Base-by-base conservation (phyloP, 2,329 filamentous ascomycete species). In the Microdochium bolleyi region DNA sequence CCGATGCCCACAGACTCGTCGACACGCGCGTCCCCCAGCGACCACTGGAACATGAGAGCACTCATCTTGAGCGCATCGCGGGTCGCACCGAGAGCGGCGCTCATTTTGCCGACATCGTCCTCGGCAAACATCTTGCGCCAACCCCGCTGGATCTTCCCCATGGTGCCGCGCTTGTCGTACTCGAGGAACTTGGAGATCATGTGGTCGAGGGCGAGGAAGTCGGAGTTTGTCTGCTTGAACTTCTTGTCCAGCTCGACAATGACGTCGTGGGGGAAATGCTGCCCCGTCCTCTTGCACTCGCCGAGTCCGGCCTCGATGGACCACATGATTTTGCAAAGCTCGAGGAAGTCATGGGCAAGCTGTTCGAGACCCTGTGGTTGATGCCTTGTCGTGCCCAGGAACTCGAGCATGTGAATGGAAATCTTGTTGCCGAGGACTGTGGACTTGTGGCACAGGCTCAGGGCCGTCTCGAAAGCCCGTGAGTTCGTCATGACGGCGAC, bases 281-380 rank as follows among this genome's bases (percentile, higher is more conserved):
- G 78, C 16, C 71, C 69, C 21, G 72, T 74, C 41, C 74, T 72
- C 27, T 72, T 66, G 48, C 73, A 76, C 59, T 83, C 78, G n/a
- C 70, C 67, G 51, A 88, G 73, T 4, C 85, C 85, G 22, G 81
- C 78, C 65, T 87, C 83, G 56, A 88, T 83, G n/a, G 81, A 79
- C 73, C 83, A 86, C 44, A 88, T 72, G 44, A 83, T 79, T 52
- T 83, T 78, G 63, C 80, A 85, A 4, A 82, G 80, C 53, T 87
- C 83, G 54, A 89, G 75, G 61, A 88, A 87, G 57, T 85, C 82
- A 56, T 78, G 76, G 10, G 84, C 83, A 21, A 88, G 73, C 24
- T 74, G 69, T 54, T 79, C 76, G 64, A 85, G 81, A 30, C 79
- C 78, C 51, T 75, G 69, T 0, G 78, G 77, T 34, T 77, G 73